A percentile compares a stretch with the other conserved stretches of the same genome.
These are phyloP conservation scores for Geranomyces michiganensis DNA, from an alignment of 192 early-diverging fungal genomes.

Conservation along the genomic window DNA sequence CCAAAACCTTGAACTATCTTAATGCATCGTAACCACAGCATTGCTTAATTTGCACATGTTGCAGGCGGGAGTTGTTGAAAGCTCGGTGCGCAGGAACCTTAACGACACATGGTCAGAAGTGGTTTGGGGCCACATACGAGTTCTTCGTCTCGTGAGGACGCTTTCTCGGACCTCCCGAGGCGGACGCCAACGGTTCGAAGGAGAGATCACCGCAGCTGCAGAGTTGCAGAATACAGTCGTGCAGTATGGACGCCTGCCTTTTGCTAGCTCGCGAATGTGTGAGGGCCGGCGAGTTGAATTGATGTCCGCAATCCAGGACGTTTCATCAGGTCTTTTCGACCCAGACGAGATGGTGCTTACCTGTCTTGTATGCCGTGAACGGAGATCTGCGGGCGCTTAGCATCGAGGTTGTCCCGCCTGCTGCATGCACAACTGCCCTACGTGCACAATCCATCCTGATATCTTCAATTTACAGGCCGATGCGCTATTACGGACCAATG, in stretches of 20 bases:
- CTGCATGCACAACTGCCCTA: not conserved
- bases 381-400: constrained; percentile 59
- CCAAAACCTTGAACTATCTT: not conserved
- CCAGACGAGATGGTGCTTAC: constrained; percentile 62
- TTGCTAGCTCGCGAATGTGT: not conserved
- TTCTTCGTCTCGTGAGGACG: too few species aligned
- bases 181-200: constrained; percentile 8
- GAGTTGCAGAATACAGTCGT: constrained; percentile 33
- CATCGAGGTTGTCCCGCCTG: constrained; percentile 41
- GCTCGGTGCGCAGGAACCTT: not conserved
- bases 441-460: not conserved
- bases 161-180: not conserved
- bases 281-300: not conserved
- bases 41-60: not conserved
- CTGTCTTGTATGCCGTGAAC: constrained; percentile 63
- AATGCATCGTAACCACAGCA: too few species aligned
- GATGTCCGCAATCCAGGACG: constrained; percentile 32
- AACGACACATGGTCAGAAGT: constrained; percentile 18
- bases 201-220: constrained; percentile 15
- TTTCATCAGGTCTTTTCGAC: constrained; percentile 55
- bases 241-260: constrained; percentile 39
- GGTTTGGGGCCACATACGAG: constrained; percentile 16
- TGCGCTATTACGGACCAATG: constrained; percentile 34
- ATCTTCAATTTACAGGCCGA: constrained; percentile 55
- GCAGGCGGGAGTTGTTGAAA: constrained; percentile 5